These are phyloP conservation scores for Phenoliferia sp. DNA, from an alignment of 1,284 basidiomycete species.

Conservation along the genomic window DNA sequence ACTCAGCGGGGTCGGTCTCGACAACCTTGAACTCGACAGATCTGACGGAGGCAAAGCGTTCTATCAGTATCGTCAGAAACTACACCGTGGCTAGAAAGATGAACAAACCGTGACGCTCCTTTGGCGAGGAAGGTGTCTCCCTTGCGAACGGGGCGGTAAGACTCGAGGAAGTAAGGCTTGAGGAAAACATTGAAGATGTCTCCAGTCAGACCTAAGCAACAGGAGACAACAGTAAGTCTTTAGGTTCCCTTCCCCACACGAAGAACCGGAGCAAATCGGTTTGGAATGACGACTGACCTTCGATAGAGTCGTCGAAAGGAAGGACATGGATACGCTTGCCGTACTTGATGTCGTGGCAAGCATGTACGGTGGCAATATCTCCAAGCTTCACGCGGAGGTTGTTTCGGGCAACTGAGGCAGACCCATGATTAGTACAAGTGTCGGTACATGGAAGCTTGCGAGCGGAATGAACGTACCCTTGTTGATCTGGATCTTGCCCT, in stretches of 20 bases:
- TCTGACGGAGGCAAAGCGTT: not conserved
- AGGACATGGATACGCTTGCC: constrained; percentile 96
- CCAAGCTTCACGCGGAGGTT: constrained; percentile 97
- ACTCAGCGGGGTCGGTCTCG: constrained; percentile 81
- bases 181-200: constrained; percentile 99
- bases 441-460: too few relatives aligned
- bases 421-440: too few relatives aligned
- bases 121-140: constrained; percentile 98
- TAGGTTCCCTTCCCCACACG: not conserved
- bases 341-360: constrained; percentile 98
- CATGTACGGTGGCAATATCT: constrained; percentile 90
- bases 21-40: constrained; percentile 92
- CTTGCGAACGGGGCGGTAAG: constrained; percentile 88
- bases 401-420: constrained; percentile 75
- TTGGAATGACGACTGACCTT: constrained; percentile 53
- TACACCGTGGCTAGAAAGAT: not conserved
- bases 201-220: constrained; percentile 65
- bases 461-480: constrained; percentile 52
- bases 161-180: constrained; percentile 99
- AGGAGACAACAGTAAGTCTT: not conserved
- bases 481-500: constrained; percentile 97
- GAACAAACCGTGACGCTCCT: constrained; percentile 75
- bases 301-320: constrained; percentile 97
- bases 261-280: not conserved
- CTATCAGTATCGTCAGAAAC: too few relatives aligned